Conservation (phyloP, 1,139 yeast species). For the Suhomyces kunorum region DNA sequence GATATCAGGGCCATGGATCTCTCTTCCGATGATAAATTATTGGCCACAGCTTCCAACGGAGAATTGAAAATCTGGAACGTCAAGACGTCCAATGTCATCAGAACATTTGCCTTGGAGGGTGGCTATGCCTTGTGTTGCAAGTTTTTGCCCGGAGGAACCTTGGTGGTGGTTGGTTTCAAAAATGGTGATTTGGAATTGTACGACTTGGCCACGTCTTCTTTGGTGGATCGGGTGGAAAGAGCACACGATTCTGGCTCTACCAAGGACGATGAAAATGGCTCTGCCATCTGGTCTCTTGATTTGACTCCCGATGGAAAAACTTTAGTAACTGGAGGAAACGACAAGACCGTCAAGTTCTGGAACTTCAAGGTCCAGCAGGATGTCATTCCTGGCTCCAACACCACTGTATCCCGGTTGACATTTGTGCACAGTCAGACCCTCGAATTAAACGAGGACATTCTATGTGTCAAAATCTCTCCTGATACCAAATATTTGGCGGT, state of each 20-base stretch:
- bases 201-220: conserved; percentile 80
- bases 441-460: conserved; percentile 82
- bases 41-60: conserved; percentile 92
- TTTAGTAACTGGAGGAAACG: conserved; percentile 91
- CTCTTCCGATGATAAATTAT: conserved; percentile 73
- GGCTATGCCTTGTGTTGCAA: conserved; percentile 84
- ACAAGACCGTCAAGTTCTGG: conserved; percentile 89
- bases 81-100: conserved; percentile 67
- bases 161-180: conserved; percentile 88
- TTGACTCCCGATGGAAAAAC: conserved; percentile 82
- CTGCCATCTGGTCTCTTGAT: conserved; percentile 92
- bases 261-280: conserved; percentile 44
- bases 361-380: conserved; percentile 69
- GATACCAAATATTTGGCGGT: conserved; percentile 78
- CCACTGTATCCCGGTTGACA: conserved; percentile 54
- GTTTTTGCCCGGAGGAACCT: conserved; percentile 88
- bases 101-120: conserved; percentile 72
- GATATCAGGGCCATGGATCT: conserved; percentile 85
- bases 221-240: conserved; percentile 59
- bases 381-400: conserved; percentile 66
- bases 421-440: conserved; percentile 76
- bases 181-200: conserved; percentile 81
- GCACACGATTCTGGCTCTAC: conserved; percentile 54
- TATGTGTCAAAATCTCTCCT: conserved; percentile 80
- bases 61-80: conserved; percentile 86